phyloP scores from a whole-genome alignment of 129 eudicot species.

The Flaveria sonorensis region DNA sequence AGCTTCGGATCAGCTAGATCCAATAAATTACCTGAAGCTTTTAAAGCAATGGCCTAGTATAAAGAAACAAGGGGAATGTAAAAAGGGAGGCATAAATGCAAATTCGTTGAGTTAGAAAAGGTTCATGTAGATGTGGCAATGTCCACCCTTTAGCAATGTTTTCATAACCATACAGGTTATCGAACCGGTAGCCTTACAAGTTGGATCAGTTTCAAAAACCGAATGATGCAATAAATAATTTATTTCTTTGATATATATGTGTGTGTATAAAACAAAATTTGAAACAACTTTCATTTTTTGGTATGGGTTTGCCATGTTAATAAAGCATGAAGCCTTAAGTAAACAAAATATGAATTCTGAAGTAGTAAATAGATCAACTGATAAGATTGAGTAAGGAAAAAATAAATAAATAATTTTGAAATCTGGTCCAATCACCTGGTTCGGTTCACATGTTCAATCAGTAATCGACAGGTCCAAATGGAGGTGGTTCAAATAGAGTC shows the following conservation, averaged over 20 bases:
- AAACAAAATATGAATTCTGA: background rate
- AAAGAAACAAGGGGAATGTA: background rate
- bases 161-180: too few species aligned
- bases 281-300: too few species aligned
- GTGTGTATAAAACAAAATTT: too few species aligned
- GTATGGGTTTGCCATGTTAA: too few species aligned
- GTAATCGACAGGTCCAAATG: background rate
- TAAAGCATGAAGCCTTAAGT: background rate
- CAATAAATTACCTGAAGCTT: conserved; percentile 39
- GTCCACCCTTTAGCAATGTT: background rate
- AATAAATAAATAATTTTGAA: background rate
- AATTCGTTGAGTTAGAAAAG: background rate
- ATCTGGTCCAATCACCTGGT: too few species aligned
- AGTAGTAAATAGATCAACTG: background rate
- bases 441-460: background rate
- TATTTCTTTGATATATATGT: too few species aligned
- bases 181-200: too few species aligned
- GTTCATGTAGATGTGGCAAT: background rate
- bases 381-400: background rate
- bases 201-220: too few species aligned
- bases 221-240: too few species aligned
- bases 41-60: conserved; percentile 45
- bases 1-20: conserved; percentile 56
- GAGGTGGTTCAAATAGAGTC: too few species aligned
- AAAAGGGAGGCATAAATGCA: conserved; percentile 1